Evolutionary conservation across 2,329 filamentous ascomycete species (phyloP), one percentile per base, ranked within the genome.

Genomic region (Pseudocercospora crystallina): DNA sequence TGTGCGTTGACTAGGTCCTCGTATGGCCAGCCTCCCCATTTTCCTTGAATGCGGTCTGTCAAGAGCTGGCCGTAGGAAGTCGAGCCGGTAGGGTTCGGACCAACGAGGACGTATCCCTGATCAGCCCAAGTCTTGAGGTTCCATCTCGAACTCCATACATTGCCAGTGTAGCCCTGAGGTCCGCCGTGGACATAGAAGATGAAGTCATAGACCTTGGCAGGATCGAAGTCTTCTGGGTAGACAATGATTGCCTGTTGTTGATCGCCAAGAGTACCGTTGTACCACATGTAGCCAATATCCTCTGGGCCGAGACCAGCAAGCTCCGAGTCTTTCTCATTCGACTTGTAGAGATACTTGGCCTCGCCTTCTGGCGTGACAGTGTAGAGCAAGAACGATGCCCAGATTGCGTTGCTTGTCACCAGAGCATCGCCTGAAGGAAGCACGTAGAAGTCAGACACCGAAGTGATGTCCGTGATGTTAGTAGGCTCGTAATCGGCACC

Each of bases 31-130:
- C 57, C 51, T 10, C 54, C 56, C 59, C 59, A 59, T 20, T 58
- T 49, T 41, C 55, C 59, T 43, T 59, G 54, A 13, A 62, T 62
- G 12, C 53, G 47, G 37, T 66, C 63, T 8, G 59, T 64, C 26
- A 67, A 59, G 8, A 46, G 49, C 52, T 67, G 64, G 1, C 63
- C 63, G 33, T 66, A 67, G 2, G 61, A 62, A 5, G 63, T 65
- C 5, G 54, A 59, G 13, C 63, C 64, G 0, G 63, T 65, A 5
- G 63, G 61, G 47, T 66, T 66, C 5, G 64, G 63, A 8, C 58
- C 52, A 1, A 66, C 42, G n/a, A 66, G 57, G 9, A 66, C 61
- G 42, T 65, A 66, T n/a, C 63, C 63, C 50, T 66, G 63, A 40
- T 66, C 64, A 1, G 64, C 63, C 49, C 59, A 66, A 0, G 63